phyloP scores from a whole-genome alignment of 768 basidiomycete genomes.

The Amyloporia xantha region DNA sequence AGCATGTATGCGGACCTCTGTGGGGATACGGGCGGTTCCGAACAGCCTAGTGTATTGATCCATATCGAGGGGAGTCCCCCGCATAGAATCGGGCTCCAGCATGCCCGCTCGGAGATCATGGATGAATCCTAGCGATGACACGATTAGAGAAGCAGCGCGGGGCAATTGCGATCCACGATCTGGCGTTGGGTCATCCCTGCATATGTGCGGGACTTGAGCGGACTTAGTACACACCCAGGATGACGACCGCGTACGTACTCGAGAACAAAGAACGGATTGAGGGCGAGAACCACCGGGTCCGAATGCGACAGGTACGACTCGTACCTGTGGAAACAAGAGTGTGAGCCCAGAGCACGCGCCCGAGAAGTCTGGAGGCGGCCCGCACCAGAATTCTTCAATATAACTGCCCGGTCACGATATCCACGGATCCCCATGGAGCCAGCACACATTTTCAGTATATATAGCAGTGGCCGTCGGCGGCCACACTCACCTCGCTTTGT shows the following conservation, averaged over 20 bases:
- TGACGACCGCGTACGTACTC: conserved; percentile 52
- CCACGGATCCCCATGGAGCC: no score
- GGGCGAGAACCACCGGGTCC: conserved; percentile 88
- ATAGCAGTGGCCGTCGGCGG: background rate
- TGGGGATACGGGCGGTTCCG: conserved; percentile 90
- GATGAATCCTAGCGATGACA: conserved; percentile 87
- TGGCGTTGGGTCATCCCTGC: conserved; percentile 87
- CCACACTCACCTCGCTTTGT: conserved; percentile 60
- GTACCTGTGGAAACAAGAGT: conserved; percentile 42
- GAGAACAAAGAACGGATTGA: conserved; percentile 97
- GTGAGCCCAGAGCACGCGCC: background rate
- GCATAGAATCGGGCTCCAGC: conserved; percentile 76
- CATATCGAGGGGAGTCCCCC: conserved; percentile 85
- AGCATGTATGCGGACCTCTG: conserved; percentile 59
- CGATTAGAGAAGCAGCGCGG: conserved; percentile 81
- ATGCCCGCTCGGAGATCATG: conserved; percentile 83
- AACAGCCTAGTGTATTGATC: conserved; percentile 89
- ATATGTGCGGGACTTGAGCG: no score
- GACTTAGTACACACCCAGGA: no score
- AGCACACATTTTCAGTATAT: background rate
- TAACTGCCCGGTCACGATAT: conserved; percentile 43
- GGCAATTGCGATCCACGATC: conserved; percentile 80
- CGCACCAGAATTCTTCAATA: conserved; percentile 95
- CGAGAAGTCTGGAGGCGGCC: conserved; percentile 2
- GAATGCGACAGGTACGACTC: conserved; percentile 86